A percentile compares a stretch with the other conserved stretches of the same genome.
These are phyloP conservation scores for Paecilomyces formosus DNA, from an alignment of 2,329 filamentous ascomycete species.

Conservation along the genomic window DNA sequence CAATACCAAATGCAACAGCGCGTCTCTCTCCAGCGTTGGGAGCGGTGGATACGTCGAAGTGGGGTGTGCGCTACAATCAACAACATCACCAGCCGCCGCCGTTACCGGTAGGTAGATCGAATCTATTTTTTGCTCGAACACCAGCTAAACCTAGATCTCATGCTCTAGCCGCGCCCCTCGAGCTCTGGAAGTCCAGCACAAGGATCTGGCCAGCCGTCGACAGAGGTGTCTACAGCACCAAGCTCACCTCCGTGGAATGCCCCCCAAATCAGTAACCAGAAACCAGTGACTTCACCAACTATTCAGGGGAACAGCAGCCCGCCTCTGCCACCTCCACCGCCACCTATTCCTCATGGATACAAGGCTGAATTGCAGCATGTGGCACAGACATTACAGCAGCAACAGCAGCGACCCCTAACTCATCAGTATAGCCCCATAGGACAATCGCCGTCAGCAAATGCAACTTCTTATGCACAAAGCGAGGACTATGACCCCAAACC, in stretches of 20 bases:
- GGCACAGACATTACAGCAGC: constrained; percentile 18
- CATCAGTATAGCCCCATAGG: constrained; percentile 25
- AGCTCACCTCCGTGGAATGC: constrained; percentile 11
- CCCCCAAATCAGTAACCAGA: constrained; percentile 8
- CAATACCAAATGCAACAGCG: constrained; percentile 8
- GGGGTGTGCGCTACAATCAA: constrained; percentile 38
- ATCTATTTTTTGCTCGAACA: background rate
- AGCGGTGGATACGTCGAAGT: constrained; percentile 26
- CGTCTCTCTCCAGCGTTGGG: constrained; percentile 9
- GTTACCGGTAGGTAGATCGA: constrained; percentile 26
- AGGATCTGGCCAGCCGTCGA: constrained; percentile 2
- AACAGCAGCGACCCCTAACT: constrained; percentile 16
- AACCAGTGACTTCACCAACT: constrained; percentile 14
- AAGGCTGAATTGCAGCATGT: constrained; percentile 20
- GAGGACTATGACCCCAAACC: constrained; percentile 3
- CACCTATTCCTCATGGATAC: constrained; percentile 34
- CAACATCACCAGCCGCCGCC: constrained; percentile 25
- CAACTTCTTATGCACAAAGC: background rate
- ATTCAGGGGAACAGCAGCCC: constrained; percentile 16
- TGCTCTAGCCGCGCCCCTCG: constrained; percentile 27
- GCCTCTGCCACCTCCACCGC: constrained; percentile 30
- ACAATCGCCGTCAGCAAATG: background rate
- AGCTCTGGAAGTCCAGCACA: constrained; percentile 16
- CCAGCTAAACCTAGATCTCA: constrained; percentile 5
- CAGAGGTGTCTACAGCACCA: constrained; percentile 10